phyloP scores from a whole-genome alignment of 306 rosid genomes.

The Cercis canadensis region DNA sequence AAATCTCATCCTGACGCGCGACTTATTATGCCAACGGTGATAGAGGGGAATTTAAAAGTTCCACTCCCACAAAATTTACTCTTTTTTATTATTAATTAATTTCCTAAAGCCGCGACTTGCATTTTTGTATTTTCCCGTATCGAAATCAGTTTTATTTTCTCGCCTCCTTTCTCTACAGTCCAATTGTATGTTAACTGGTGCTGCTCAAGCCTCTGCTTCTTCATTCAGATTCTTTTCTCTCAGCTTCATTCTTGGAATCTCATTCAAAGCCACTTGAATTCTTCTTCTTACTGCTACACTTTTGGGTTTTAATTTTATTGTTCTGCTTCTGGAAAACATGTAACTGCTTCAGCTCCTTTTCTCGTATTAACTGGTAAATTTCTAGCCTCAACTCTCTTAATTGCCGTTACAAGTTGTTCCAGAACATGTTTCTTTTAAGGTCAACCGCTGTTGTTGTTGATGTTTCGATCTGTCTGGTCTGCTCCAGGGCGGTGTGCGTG shows the following conservation, averaged over 20 bases:
- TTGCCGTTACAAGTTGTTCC: conserved; percentile 19
- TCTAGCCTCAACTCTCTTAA: conserved; percentile 11
- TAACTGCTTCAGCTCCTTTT: conserved; percentile 31
- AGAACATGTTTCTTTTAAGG: conserved; percentile 35
- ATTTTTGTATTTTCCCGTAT: background rate
- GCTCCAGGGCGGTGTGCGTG: conserved; percentile 29
- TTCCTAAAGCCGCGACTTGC: background rate
- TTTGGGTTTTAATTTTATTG: conserved; percentile 16
- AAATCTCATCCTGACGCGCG: background rate
- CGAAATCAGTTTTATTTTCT: background rate
- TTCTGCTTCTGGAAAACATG: conserved; percentile 32
- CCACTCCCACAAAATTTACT: background rate
- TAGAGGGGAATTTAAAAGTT: too few species aligned
- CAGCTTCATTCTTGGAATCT: conserved; percentile 40
- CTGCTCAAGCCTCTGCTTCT: conserved; percentile 10
- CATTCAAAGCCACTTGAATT: conserved; percentile 25
- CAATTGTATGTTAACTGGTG: conserved; percentile 6
- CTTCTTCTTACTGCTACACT: conserved; percentile 28
- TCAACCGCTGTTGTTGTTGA: conserved; percentile 23
- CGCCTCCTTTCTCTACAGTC: background rate
- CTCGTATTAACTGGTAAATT: conserved; percentile 45
- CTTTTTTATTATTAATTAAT: background rate
- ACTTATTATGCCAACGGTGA: background rate
- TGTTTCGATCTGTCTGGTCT: conserved; percentile 38
- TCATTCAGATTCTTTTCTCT: conserved; percentile 42